phyloP scores from a whole-genome alignment of 148 eudicot species.

The Heliamphora exappendiculata region DNA sequence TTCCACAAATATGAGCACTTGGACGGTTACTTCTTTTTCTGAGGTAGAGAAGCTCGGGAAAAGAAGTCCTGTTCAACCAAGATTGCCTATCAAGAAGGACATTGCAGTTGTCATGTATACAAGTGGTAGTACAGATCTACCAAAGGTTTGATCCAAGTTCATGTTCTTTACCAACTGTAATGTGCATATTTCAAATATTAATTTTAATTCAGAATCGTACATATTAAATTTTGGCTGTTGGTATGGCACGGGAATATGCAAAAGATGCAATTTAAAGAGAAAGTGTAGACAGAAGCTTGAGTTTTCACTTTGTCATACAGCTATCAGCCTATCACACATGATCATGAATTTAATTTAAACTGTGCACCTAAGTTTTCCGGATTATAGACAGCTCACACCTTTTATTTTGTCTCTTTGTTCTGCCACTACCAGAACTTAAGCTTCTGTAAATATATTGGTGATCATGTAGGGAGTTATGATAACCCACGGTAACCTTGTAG shows the following conservation, averaged over 20 bases:
- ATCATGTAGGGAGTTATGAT: slow-evolving; percentile 85
- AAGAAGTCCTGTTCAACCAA: slow-evolving; percentile 44
- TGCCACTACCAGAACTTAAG: background rate
- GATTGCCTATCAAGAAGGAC: slow-evolving; percentile 71
- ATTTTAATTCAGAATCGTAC: background rate
- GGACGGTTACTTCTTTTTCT: slow-evolving; percentile 48
- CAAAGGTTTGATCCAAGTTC: slow-evolving; percentile 39
- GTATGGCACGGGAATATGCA: background rate
- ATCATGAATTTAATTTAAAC: background rate
- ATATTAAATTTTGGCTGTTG: background rate
- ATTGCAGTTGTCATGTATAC: slow-evolving; percentile 96
- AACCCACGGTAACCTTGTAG: slow-evolving; percentile 85
- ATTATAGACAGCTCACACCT: background rate
- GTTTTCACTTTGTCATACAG: background rate
- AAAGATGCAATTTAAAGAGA: background rate
- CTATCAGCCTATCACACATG: background rate
- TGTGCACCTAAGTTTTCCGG: background rate
- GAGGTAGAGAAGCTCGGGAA: slow-evolving; percentile 82
- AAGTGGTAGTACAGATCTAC: slow-evolving; percentile 95
- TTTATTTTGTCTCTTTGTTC: background rate
- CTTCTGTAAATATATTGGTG: background rate
- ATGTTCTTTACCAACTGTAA: background rate
- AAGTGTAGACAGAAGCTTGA: background rate
- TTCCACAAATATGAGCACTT: slow-evolving; percentile 25
- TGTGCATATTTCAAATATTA: background rate